Evolutionary conservation across 1,284 basidiomycete species (phyloP).

Genomic region (Cutaneotrichosporon sp.): DNA sequence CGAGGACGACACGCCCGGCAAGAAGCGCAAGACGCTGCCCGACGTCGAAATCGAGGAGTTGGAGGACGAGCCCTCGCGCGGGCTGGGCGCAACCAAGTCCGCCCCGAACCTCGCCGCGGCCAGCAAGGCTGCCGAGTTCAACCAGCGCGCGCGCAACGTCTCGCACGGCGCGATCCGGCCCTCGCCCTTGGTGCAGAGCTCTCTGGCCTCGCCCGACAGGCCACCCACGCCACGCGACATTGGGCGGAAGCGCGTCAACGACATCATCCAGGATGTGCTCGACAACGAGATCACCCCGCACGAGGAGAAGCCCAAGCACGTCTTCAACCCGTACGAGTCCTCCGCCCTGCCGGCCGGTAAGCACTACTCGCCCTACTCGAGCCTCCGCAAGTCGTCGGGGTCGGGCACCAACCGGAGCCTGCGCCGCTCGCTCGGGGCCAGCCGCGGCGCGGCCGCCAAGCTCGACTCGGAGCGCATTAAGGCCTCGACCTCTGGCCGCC

Average conservation of each 20-base stretch:
- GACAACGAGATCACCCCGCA: conserved; percentile 36
- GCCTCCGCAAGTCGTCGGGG: conserved; percentile 15
- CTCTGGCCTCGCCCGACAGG: neutral
- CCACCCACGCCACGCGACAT: conserved; percentile 16
- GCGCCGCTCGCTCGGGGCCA: conserved; percentile 29
- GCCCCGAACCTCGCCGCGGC: conserved; percentile 10
- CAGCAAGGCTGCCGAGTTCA: conserved; percentile 15
- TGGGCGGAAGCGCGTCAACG: conserved; percentile 39
- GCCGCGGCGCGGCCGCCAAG: conserved; percentile 46
- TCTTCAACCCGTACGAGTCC: conserved; percentile 47
- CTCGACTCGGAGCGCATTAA: conserved; percentile 26
- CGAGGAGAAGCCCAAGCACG: conserved; percentile 27
- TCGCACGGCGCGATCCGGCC: conserved; percentile 14
- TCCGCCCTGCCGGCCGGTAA: conserved; percentile 13
- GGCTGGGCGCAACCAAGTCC: no score
- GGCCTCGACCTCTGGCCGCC: conserved; percentile 14
- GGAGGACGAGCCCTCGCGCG: neutral
- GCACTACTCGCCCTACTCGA: conserved; percentile 9
- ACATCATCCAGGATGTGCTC: conserved; percentile 43
- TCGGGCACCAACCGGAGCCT: conserved; percentile 7
- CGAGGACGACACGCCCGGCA: conserved; percentile 17
- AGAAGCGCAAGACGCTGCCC: conserved; percentile 25
- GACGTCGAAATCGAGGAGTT: conserved; percentile 17
- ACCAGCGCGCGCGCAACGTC: conserved; percentile 10
- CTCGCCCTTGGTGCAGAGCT: conserved; percentile 26